phyloP scores from a whole-genome alignment of 2,329 filamentous ascomycete species.

The Elsinoe necatrix region DNA sequence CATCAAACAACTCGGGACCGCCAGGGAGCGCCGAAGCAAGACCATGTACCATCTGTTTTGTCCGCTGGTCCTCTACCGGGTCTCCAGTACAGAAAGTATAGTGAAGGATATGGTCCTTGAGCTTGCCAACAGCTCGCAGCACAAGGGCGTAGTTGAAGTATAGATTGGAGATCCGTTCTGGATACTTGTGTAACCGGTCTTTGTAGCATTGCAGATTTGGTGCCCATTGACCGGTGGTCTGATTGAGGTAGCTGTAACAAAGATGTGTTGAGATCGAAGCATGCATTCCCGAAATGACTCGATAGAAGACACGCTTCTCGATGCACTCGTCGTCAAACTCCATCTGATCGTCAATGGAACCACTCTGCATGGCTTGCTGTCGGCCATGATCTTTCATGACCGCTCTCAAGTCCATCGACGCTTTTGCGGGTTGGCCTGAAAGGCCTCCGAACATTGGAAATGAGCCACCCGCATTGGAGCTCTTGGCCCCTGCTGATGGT shows the following conservation, averaged over 20 bases:
- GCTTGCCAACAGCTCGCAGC: slow-evolving; percentile 81
- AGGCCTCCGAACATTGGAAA: slow-evolving; percentile 35
- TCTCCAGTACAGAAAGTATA: slow-evolving; percentile 95
- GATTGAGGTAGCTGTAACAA: slow-evolving; percentile 93
- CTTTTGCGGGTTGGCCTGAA: slow-evolving; percentile 41
- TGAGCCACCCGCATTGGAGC: slow-evolving; percentile 21
- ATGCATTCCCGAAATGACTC: slow-evolving; percentile 94
- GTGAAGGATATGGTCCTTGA: slow-evolving; percentile 67
- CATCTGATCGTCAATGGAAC: slow-evolving; percentile 50
- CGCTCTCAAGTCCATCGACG: slow-evolving; percentile 52
- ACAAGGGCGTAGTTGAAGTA: slow-evolving; percentile 99
- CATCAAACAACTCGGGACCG: slow-evolving; percentile 75
- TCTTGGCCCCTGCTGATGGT: slow-evolving; percentile 26
- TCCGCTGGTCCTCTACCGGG: slow-evolving; percentile 64
- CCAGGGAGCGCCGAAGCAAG: slow-evolving; percentile 64
- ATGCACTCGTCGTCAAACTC: slow-evolving; percentile 86
- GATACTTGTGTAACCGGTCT: slow-evolving; percentile 69
- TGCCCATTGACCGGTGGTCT: slow-evolving; percentile 86
- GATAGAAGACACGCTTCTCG: slow-evolving; percentile 97
- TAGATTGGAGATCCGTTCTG: slow-evolving; percentile 89
- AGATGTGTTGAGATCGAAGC: slow-evolving; percentile 93
- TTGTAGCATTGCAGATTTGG: slow-evolving; percentile 88
- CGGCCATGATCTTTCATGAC: slow-evolving; percentile 54
- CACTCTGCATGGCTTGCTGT: slow-evolving; percentile 44
- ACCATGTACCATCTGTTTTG: slow-evolving; percentile 70